Percentiles rank a stretch among this genome's conserved stretches.
phyloP scores from a whole-genome alignment of 306 rosid species.

The Cucumis hystrix region DNA sequence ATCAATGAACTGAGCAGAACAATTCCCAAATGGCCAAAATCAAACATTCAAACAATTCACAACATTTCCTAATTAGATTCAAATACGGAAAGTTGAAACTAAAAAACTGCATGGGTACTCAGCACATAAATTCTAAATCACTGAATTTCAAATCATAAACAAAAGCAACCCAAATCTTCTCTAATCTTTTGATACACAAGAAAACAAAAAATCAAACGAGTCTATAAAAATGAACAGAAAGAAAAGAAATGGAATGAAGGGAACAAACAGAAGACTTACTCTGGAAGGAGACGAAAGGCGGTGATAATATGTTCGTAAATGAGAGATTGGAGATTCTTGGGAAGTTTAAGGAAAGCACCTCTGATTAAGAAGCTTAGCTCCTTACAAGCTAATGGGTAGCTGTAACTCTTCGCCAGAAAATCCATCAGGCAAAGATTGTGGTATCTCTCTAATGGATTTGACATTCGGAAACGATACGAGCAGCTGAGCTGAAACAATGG shows the following conservation, averaged over 20 bases:
- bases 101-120: background rate
- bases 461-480: slow-evolving; percentile 17
- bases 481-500: background rate
- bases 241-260: background rate
- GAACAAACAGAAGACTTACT: slow-evolving; percentile 20
- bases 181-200: background rate
- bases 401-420: slow-evolving; percentile 25
- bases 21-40: background rate
- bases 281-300: slow-evolving; percentile 75
- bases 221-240: background rate
- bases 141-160: background rate
- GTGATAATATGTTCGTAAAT: slow-evolving; percentile 53
- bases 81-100: background rate
- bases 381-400: slow-evolving; percentile 55
- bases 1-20: background rate
- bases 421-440: slow-evolving; percentile 28
- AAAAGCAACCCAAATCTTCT: background rate
- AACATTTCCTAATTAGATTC: background rate
- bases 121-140: background rate
- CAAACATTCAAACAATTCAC: background rate
- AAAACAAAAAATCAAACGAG: background rate
- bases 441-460: slow-evolving; percentile 40
- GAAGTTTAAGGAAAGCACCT: slow-evolving; percentile 36
- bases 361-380: slow-evolving; percentile 58
- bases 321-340: slow-evolving; percentile 53